phyloP scores from a whole-genome alignment of 2,329 filamentous ascomycete genomes.

The Fusarium sp. region DNA sequence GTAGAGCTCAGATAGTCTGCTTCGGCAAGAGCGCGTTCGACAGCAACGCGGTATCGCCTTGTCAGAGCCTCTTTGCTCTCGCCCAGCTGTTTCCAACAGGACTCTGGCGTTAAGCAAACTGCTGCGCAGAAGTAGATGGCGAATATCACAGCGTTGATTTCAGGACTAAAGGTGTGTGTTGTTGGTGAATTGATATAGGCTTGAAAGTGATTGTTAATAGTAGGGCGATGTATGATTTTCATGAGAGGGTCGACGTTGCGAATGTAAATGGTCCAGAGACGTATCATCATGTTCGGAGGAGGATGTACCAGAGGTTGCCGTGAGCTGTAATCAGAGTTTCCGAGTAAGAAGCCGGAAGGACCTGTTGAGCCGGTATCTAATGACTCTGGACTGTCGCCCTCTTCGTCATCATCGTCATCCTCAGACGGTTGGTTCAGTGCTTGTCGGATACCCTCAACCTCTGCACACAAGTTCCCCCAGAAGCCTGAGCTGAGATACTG shows the following conservation, averaged over 20 bases:
- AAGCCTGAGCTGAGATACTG: slow-evolving; percentile 60
- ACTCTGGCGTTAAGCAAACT: slow-evolving; percentile 51
- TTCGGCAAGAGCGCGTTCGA: slow-evolving; percentile 57
- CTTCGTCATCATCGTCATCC: slow-evolving; percentile 54
- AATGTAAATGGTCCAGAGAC: slow-evolving; percentile 55
- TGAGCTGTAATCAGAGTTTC: slow-evolving; percentile 45
- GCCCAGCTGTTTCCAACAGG: slow-evolving; percentile 53
- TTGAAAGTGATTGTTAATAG: slow-evolving; percentile 50
- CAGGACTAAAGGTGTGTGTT: slow-evolving; percentile 34
- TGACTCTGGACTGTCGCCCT: slow-evolving; percentile 52
- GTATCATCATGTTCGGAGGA: slow-evolving; percentile 54
- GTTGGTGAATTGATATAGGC: slow-evolving; percentile 45
- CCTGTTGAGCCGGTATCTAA: slow-evolving; percentile 41
- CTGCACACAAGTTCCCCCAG: slow-evolving; percentile 59
- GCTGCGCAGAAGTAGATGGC: slow-evolving; percentile 60
- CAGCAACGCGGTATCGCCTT: slow-evolving; percentile 50
- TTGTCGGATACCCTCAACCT: slow-evolving; percentile 61
- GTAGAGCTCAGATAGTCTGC: slow-evolving; percentile 60
- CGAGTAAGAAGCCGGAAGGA: slow-evolving; percentile 49
- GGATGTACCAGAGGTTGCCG: slow-evolving; percentile 52
- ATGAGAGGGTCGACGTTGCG: slow-evolving; percentile 60
- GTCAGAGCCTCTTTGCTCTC: slow-evolving; percentile 53
- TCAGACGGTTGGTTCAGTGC: slow-evolving; percentile 60
- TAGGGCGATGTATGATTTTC: slow-evolving; percentile 62
- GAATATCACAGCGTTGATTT: slow-evolving; percentile 57